phyloP scores from a whole-genome alignment of 768 basidiomycete species.

The Chalciporus chontae region DNA sequence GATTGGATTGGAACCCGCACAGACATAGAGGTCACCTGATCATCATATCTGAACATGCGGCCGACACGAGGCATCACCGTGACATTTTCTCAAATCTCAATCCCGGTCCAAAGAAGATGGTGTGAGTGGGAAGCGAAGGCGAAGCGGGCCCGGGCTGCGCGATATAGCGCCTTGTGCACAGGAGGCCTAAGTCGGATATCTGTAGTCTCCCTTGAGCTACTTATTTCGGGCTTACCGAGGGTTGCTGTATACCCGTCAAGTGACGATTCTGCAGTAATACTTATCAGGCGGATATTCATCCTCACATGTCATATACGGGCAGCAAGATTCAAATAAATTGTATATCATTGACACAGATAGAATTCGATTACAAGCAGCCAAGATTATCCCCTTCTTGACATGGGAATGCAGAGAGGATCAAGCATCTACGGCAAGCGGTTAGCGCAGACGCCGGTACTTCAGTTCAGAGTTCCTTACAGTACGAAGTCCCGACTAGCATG shows the following conservation, averaged over 20 bases:
- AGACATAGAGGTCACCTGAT: conserved; percentile 15
- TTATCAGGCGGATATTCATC: too few species aligned
- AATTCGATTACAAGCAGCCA: background rate
- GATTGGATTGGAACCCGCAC: background rate
- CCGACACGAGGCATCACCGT: conserved; percentile 21
- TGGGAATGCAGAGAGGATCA: conserved; percentile 17
- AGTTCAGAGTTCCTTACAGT: conserved; percentile 51
- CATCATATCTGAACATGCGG: conserved; percentile 22
- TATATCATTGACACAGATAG: conserved; percentile 9
- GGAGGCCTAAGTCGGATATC: background rate
- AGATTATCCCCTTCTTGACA: background rate
- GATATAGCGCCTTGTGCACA: background rate
- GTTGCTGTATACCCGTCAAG: too few species aligned
- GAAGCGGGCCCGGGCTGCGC: background rate
- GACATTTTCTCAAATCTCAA: conserved; percentile 14
- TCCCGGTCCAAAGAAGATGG: background rate
- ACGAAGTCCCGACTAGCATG: conserved; percentile 88
- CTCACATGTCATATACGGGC: too few species aligned
- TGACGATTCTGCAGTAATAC: too few species aligned
- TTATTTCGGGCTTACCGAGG: too few species aligned
- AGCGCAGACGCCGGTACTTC: conserved; percentile 3
- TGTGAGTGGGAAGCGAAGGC: background rate
- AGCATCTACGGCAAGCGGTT: conserved; percentile 22
- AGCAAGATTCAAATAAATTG: background rate
- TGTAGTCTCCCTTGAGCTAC: background rate